Evolutionary conservation across 495 filamentous ascomycete species (phyloP), one percentile per base, ranked within the genome.

Genomic region (Tetracladium setigerum): DNA sequence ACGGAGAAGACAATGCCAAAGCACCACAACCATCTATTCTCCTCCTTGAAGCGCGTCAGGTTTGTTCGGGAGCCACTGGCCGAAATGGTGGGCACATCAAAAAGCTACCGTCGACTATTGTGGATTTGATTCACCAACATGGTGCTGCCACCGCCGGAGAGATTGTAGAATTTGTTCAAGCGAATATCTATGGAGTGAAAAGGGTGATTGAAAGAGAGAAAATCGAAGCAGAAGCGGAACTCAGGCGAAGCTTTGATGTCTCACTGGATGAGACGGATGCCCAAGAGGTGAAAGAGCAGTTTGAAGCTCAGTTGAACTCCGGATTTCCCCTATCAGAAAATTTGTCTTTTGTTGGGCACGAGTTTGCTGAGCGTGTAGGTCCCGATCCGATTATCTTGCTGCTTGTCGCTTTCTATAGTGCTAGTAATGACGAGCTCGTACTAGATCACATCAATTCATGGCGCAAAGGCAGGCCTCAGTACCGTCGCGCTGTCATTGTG

Each of bases 41-140:
- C 5, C 72, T 81, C 65, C 60, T 80, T 10, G 78, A 82, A 49
- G 78, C 77, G 1, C 64, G 77, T 7, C 56, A 67, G 44, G 66
- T 66, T 8, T 77, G 69, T 50, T 75, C 72, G 2, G 78, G 78
- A 22, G 76, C 78, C 1, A 81, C 78, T 0, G 77, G 78, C 4
- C 62, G 78, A 15, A 82, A 82, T 55, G 78, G 74, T 24, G 50
- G 50, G 4, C 50, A 53, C 24, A 7, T 53, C 2, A 39, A 41
- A 12, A n/a, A n/a, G n/a, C n/a, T n/a, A n/a, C n/a, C n/a, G n/a
- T n/a, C n/a, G n/a, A n/a, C 39, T 33, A 36, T 45, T 10, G 22
- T 17, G 4, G 40, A 30, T 13, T 46, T 42, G 30, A 31, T 32
- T 32, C 9, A 5, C 9, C 30, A 39, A 6, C 30, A n/a, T 27